Base-by-base conservation (phyloP, 2,329 filamentous ascomycete genomes). In the Phialemoniopsis sp. region DNA sequence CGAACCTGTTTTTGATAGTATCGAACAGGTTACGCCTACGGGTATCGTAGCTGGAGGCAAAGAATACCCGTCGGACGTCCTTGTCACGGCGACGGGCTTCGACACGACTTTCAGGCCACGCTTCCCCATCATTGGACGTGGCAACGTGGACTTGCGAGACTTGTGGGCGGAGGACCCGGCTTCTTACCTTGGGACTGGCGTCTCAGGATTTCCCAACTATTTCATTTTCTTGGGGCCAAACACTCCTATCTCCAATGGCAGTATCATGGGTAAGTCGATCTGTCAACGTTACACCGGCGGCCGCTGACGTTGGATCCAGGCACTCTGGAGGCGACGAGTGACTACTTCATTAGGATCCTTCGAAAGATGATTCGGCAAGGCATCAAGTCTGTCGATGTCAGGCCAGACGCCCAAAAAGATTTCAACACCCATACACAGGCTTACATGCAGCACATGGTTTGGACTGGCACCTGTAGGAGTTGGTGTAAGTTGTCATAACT, bases 401-500 rank as follows among this genome's bases (percentile, higher is more conserved):
- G 40, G 3, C 14, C 9, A 15, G 58, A 61, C 12, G 64, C 62
- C 3, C 63, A 74, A 12, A 48, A 48, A 2, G 72, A 75, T 39
- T 76, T 76, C 48, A 59, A 68, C 39, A 53, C 50, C 1, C 61
- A 65, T 47, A 64, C 63, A 12, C 60, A 70, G 42, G 36, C 49
- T 1, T 65, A 64, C 44, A 66, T 72, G 58, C 47, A 60, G 41
- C 52, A 52, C 13, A 66, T 66, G 8, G 67, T 70, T 1, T 72
- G 64, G 61, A 53, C 63, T 8, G 65, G 64, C 31, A 53, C 57
- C 1, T 72, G 68, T 41, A 57, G 62, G 17, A 64, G 58, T 16
- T 69, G 65, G 66, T 70, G 66, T 49, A 68, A 67, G 54, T 56
- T 55, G 15, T 7, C n/a, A n/a, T n/a, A n/a, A n/a, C n/a, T n/a